Percentiles rank a stretch among this genome's conserved stretches.
phyloP scores from a whole-genome alignment of 2,329 filamentous ascomycete genomes.

The Ceratocystis albifundus region DNA sequence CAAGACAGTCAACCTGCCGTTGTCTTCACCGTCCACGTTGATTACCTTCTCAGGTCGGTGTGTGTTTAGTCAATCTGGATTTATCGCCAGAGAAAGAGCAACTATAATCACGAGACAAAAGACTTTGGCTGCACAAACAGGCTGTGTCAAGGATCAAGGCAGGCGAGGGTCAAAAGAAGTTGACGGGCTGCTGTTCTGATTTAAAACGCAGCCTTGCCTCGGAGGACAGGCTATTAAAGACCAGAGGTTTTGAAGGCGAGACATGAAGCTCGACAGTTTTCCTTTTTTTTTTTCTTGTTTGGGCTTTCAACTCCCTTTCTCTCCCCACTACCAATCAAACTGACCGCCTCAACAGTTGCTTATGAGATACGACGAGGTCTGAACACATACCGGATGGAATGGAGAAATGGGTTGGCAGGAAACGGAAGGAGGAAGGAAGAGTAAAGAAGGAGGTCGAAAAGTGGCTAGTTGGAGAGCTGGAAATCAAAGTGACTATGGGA shows the following conservation, averaged over 20 bases:
- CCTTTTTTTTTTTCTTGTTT: too few species aligned
- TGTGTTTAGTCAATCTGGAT: too few species aligned
- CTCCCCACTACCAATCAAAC: not conserved
- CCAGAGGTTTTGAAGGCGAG: not conserved
- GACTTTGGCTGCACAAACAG: not conserved
- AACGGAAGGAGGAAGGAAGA: not conserved
- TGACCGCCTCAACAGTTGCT: not conserved
- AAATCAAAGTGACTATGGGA: not conserved
- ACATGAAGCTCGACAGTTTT: too few species aligned
- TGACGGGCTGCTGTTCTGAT: not conserved
- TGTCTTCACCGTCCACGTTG: too few species aligned
- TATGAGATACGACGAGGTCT: conserved; percentile 5
- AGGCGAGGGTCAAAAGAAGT: not conserved
- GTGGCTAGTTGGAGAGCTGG: not conserved
- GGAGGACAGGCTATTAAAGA: not conserved
- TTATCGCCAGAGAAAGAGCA: too few species aligned
- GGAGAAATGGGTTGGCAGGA: not conserved
- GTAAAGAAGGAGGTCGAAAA: not conserved
- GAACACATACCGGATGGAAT: not conserved
- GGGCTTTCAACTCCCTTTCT: too few species aligned
- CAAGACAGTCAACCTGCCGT: not conserved
- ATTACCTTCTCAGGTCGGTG: too few species aligned
- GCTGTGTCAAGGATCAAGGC: not conserved
- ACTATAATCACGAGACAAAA: not conserved
- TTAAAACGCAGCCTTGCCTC: not conserved